phyloP scores from a whole-genome alignment of 495 filamentous ascomycete species.

The Neurospora sp. region DNA sequence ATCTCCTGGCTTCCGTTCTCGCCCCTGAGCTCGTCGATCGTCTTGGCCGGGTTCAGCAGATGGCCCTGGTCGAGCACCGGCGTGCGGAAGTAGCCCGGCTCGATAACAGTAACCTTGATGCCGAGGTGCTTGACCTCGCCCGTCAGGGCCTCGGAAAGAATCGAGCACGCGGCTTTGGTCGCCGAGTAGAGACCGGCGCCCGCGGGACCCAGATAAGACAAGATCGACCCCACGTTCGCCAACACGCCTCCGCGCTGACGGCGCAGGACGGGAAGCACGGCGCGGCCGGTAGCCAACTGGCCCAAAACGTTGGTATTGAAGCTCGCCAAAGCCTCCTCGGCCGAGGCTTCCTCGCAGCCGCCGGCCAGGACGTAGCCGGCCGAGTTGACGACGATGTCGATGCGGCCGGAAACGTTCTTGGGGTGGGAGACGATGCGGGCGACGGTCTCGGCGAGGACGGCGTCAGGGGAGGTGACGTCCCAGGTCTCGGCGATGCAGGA shows the following conservation, averaged over 20 bases:
- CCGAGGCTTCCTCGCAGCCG: constrained; percentile 31
- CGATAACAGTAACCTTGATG: constrained; percentile 34
- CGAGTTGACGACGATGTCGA: constrained; percentile 44
- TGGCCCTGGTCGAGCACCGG: constrained; percentile 26
- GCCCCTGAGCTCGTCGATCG: neutral
- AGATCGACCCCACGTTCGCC: constrained; percentile 40
- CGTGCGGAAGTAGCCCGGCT: constrained; percentile 44
- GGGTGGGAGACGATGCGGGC: neutral
- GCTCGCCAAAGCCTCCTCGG: constrained; percentile 6
- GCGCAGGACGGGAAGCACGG: constrained; percentile 40
- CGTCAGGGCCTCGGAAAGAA: constrained; percentile 28
- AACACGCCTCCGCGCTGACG: constrained; percentile 32
- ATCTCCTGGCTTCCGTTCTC: neutral
- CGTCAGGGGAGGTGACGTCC: constrained; percentile 18
- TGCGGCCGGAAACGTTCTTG: constrained; percentile 23
- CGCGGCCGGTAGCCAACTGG: constrained; percentile 31
- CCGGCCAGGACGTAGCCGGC: constrained; percentile 36
- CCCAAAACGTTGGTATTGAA: constrained; percentile 41
- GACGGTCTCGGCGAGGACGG: constrained; percentile 20
- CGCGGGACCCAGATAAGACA: constrained; percentile 24
- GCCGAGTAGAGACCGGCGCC: constrained; percentile 38
- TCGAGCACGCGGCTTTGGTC: constrained; percentile 41
- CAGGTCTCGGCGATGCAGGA: constrained; percentile 24
- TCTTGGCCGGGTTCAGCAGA: neutral
- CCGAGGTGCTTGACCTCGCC: constrained; percentile 34